Conservation (phyloP, 257 asterid genomes). For the Apocynum venetum region DNA sequence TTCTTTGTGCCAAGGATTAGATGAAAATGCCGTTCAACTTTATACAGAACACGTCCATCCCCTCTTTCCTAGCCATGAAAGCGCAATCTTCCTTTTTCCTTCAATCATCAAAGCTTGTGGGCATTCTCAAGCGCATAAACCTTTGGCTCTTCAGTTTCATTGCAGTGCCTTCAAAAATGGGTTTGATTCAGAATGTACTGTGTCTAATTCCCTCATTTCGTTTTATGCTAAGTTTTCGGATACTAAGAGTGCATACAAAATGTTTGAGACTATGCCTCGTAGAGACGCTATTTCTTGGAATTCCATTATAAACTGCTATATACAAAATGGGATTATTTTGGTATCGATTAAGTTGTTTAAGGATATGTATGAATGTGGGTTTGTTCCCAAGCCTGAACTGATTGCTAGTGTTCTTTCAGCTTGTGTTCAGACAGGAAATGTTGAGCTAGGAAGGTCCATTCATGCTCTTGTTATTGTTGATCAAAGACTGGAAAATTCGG, state of each 20-base stretch:
- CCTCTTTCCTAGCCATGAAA: conserved; percentile 25
- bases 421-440: conserved; percentile 40
- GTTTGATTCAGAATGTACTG: conserved; percentile 38
- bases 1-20: conserved; percentile 31
- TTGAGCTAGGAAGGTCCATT: conserved; percentile 49
- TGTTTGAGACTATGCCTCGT: conserved; percentile 62
- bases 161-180: conserved; percentile 50
- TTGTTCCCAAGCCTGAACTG: conserved; percentile 64
- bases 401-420: conserved; percentile 48
- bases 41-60: conserved; percentile 50
- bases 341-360: conserved; percentile 43
- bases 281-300: conserved; percentile 28
- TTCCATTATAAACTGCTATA: conserved; percentile 37
- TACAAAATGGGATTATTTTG: conserved; percentile 41
- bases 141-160: conserved; percentile 51
- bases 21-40: conserved; percentile 40
- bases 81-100: conserved; percentile 49
- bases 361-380: conserved; percentile 16
- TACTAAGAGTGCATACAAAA: conserved; percentile 25
- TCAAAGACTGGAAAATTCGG: conserved; percentile 43
- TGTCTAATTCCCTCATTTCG: conserved; percentile 57
- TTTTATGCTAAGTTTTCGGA: conserved; percentile 46
- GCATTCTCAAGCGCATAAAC: conserved; percentile 35
- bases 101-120: conserved; percentile 66
- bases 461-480: conserved; percentile 56